Percentiles rank a stretch among this genome's conserved stretches.
Evolutionary conservation across 371 early-diverging fungal species (phyloP).

Genomic region (Massospora cicadina): DNA sequence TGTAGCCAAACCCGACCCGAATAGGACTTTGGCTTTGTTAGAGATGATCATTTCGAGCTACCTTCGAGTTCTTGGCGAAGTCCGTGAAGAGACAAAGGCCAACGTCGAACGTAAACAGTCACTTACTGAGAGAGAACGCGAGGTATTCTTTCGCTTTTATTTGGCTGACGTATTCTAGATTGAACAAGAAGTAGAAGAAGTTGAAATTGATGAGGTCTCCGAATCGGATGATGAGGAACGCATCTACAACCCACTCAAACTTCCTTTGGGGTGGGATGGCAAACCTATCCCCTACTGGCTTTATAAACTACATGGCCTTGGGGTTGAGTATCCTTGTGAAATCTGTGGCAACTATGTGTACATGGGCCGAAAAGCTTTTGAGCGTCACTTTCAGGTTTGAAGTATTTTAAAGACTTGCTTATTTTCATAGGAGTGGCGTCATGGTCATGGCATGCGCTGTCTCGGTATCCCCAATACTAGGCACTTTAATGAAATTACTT

Average conservation of each 20-base stretch:
- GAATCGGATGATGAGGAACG: slow-evolving; percentile 72
- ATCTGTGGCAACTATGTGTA: slow-evolving; percentile 93
- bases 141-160: slow-evolving; percentile 17
- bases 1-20: slow-evolving; percentile 25
- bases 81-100: slow-evolving; percentile 61
- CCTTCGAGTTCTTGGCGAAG: slow-evolving; percentile 31
- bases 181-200: slow-evolving; percentile 34
- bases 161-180: slow-evolving; percentile 1
- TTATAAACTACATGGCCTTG: slow-evolving; percentile 92
- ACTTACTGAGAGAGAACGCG: slow-evolving; percentile 74
- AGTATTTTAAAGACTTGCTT: not conserved
- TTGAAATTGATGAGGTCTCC: slow-evolving; percentile 47
- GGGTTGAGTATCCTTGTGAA: slow-evolving; percentile 89
- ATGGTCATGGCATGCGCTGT: slow-evolving; percentile 86
- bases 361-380: slow-evolving; percentile 94
- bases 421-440: slow-evolving; percentile 60
- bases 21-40: slow-evolving; percentile 24
- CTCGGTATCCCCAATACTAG: slow-evolving; percentile 86
- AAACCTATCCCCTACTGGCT: slow-evolving; percentile 98
- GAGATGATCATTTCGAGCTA: slow-evolving; percentile 48
- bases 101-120: slow-evolving; percentile 87
- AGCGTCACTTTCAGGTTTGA: slow-evolving; percentile 69
- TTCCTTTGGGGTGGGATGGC: slow-evolving; percentile 96
- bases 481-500: slow-evolving; percentile 86
- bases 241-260: slow-evolving; percentile 89